Conservation (phyloP, 345 rosid genomes). For the Euphorbia peplus region DNA sequence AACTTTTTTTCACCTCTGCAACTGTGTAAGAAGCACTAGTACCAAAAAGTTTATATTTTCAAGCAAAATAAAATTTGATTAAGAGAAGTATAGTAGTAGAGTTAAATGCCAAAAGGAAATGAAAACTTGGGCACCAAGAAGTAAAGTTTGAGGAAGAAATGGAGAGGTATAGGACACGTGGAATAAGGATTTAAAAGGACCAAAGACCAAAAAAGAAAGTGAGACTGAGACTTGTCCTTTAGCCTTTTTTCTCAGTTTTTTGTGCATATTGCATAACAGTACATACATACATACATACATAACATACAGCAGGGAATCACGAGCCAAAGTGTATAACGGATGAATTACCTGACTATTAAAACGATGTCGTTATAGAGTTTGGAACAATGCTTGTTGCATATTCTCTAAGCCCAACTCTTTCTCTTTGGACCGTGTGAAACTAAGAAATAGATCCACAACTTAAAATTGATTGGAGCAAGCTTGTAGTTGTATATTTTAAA, state of each 20-base stretch:
- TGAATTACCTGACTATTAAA: too few species aligned
- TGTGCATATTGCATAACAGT: not conserved
- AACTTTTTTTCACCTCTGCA: not conserved
- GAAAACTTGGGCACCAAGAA: conserved; percentile 3
- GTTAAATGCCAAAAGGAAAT: not conserved
- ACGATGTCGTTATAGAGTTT: too few species aligned
- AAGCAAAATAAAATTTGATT: too few species aligned
- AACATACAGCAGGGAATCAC: too few species aligned
- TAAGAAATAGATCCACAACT: too few species aligned
- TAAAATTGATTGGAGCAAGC: too few species aligned
- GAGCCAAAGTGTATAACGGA: too few species aligned
- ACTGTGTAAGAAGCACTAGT: not conserved
- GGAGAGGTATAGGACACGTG: not conserved
- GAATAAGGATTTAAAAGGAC: not conserved
- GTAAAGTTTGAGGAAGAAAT: not conserved
- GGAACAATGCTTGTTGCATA: too few species aligned
- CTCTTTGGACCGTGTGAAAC: too few species aligned
- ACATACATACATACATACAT: too few species aligned
- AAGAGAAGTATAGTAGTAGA: not conserved
- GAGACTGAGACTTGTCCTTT: not conserved
- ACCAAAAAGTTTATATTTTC: not conserved
- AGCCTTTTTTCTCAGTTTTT: not conserved
- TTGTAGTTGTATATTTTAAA: too few species aligned
- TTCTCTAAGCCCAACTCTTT: too few species aligned
- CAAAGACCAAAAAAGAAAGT: not conserved